A percentile compares a stretch with the other conserved stretches of the same genome.
These are phyloP conservation scores for Hypericum perforatum DNA, from an alignment of 345 rosid species.

Conservation along the genomic window DNA sequence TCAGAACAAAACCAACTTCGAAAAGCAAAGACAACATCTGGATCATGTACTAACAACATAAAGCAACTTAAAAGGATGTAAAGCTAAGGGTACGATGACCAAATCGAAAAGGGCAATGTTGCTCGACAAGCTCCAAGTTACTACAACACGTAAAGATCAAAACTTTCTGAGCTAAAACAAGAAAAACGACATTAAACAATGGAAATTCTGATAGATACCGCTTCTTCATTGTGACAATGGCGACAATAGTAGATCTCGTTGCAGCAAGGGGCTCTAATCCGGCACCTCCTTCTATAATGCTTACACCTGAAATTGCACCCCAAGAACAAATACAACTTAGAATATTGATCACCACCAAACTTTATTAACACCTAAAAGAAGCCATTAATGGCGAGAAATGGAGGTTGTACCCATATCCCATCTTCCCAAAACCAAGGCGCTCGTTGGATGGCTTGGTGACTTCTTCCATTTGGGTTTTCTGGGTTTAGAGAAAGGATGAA, in stretches of 20 bases:
- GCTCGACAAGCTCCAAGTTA: background rate
- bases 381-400: too few relatives aligned
- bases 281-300: constrained; percentile 68
- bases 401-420: too few relatives aligned
- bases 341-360: too few relatives aligned
- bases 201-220: constrained; percentile 23
- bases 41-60: background rate
- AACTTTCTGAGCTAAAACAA: background rate
- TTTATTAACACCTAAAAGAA: too few relatives aligned
- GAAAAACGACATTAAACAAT: background rate
- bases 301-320: constrained; percentile 37
- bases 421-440: too few relatives aligned
- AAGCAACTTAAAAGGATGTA: too few relatives aligned
- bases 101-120: too few relatives aligned
- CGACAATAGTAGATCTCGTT: constrained; percentile 54
- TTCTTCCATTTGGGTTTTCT: too few relatives aligned
- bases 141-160: background rate
- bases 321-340: too few relatives aligned
- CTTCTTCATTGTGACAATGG: constrained; percentile 72
- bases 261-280: constrained; percentile 80
- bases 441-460: too few relatives aligned
- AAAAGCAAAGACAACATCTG: background rate
- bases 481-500: too few relatives aligned
- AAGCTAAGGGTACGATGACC: background rate
- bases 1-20: background rate